phyloP scores from a whole-genome alignment of 176 grass and related monocot genomes.

The Guadua angustifolia region DNA sequence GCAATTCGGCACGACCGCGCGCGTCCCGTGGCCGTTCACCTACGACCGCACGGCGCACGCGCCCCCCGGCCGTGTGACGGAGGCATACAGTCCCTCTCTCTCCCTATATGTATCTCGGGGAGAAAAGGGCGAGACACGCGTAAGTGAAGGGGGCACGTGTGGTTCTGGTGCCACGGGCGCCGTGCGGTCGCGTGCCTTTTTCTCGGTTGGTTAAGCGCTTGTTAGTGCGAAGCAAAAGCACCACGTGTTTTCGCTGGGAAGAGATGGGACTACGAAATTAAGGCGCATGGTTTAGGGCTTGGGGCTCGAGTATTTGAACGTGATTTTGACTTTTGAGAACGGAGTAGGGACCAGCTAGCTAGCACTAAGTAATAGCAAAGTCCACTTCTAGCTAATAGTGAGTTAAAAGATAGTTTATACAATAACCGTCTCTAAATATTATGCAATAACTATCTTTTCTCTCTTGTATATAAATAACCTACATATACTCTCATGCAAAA shows the following conservation, averaged over 20 bases:
- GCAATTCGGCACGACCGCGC: conserved; percentile 26
- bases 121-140: not conserved
- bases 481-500: too few relatives aligned
- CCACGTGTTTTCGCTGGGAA: conserved; percentile 21
- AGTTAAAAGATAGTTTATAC: too few relatives aligned
- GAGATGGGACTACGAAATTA: conserved; percentile 11
- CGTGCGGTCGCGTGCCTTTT: not conserved
- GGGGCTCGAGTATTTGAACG: too few relatives aligned
- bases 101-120: too few relatives aligned
- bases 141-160: not conserved
- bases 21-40: conserved; percentile 39
- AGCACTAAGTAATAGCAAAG: not conserved
- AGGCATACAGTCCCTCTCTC: conserved; percentile 21
- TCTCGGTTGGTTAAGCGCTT: not conserved
- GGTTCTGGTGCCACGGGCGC: conserved; percentile 20
- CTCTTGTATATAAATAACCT: too few relatives aligned
- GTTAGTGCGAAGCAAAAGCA: not conserved
- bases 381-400: too few relatives aligned
- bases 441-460: too few relatives aligned
- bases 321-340: not conserved
- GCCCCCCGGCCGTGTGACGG: conserved; percentile 8
- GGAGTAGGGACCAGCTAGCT: too few relatives aligned
- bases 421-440: too few relatives aligned
- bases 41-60: conserved; percentile 13
- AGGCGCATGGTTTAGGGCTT: not conserved